Conservation (phyloP, 371 early-diverging fungal genomes). For the Smittium culicis region DNA sequence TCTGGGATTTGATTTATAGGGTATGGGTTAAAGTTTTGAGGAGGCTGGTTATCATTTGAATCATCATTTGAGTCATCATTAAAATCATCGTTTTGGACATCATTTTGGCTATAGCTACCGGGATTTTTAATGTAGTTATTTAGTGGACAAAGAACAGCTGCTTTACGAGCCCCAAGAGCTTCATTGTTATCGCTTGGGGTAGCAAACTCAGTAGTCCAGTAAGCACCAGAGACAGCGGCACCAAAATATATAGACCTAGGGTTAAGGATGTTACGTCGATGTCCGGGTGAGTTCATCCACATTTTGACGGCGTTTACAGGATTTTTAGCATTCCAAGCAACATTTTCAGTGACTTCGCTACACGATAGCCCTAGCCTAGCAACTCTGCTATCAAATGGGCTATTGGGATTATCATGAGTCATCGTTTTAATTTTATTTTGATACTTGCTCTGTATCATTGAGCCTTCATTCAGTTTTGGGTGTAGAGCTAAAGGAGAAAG, state of each 20-base stretch:
- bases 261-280: constrained; percentile 11
- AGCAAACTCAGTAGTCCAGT: background rate
- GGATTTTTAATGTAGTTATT: no score
- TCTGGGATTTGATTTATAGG: no score
- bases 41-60: no score
- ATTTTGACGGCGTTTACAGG: background rate
- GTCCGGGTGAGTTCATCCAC: constrained; percentile 14
- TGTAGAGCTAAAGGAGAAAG: constrained; percentile 20
- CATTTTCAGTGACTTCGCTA: constrained; percentile 12
- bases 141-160: background rate
- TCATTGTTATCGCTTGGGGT: background rate
- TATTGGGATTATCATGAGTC: constrained; percentile 10
- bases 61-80: no score
- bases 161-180: background rate
- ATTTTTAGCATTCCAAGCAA: constrained; percentile 4
- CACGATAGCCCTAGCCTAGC: background rate
- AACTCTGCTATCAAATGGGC: background rate
- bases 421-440: constrained; percentile 8
- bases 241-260: constrained; percentile 6
- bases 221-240: background rate
- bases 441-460: constrained; percentile 16
- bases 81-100: no score
- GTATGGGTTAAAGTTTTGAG: no score
- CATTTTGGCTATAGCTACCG: no score
- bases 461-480: constrained; percentile 18